These are phyloP conservation scores for Gossypium longicalyx DNA, from an alignment of 345 rosid species.

Conservation along the genomic window DNA sequence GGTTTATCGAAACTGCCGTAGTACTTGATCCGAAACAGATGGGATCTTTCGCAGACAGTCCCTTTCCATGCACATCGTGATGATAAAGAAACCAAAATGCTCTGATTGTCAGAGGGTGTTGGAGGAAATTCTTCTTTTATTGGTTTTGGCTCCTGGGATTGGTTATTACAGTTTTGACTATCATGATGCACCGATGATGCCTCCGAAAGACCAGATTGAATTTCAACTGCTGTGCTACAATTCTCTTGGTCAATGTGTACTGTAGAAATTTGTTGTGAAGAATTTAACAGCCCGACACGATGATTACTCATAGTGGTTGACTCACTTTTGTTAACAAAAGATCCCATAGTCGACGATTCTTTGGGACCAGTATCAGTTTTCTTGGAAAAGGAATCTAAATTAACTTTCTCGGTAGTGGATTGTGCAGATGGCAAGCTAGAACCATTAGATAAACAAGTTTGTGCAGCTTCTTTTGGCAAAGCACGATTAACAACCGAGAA, in stretches of 20 bases:
- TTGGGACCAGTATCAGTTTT: conserved; percentile 33
- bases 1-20: conserved; percentile 96
- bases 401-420: conserved; percentile 27
- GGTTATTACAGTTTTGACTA: conserved; percentile 28
- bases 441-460: conserved; percentile 41
- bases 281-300: not conserved
- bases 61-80: conserved; percentile 97
- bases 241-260: conserved; percentile 28
- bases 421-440: conserved; percentile 31
- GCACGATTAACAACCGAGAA: too few species aligned
- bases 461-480: conserved; percentile 29
- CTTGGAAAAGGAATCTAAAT: conserved; percentile 30
- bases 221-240: conserved; percentile 21
- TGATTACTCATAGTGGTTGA: conserved; percentile 22
- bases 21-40: conserved; percentile 91
- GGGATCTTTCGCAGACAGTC: conserved; percentile 92
- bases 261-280: conserved; percentile 15
- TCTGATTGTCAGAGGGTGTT: conserved; percentile 87
- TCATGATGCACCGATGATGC: conserved; percentile 37
- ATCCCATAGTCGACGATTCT: conserved; percentile 27
- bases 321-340: conserved; percentile 26
- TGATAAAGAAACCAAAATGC: conserved; percentile 94
- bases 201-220: conserved; percentile 34
- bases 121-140: conserved; percentile 85
- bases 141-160: conserved; percentile 41